Base-by-base conservation (phyloP, 305 asterid genomes). In the Plantago lanceolata region DNA sequence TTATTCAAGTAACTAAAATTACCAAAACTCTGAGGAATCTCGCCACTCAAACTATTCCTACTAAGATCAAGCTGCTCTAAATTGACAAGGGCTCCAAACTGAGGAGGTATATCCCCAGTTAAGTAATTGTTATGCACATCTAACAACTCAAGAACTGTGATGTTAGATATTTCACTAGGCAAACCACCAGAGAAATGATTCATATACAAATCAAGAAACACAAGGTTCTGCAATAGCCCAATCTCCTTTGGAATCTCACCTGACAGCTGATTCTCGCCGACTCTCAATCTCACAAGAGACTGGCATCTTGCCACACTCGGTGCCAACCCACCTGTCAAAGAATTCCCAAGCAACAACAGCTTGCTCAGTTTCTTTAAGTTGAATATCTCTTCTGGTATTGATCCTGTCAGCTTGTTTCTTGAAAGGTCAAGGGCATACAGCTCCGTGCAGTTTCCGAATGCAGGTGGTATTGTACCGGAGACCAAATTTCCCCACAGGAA, bases 21-120 rank as follows among this genome's bases (percentile, higher is more conserved):
- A 57, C 98, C 96, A 59, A 87, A 89, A 80, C 90, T 81, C 69
- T 60, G 53, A 0, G 98, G 96, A 54, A 92, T 78, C 58, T 67
- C 85, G 48, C 96, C 96, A 1, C 75, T 64, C 76, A 87, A 92
- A 59, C 93, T 81, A 64, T 89, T 92, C 65, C 82, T 65, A 73
- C 96, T 92, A 45, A 92, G 87, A 84, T 92, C 98, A 73, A 92
- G 94, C 81, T 79, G 96, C 78, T 86, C 96, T 49, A 92, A 77
- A 26, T 89, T 89, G 31, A 85, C 72, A 15, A 89, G 88, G 48
- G 64, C 79, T 33, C 98, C 96, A 48, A 89, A 64, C 64, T 78
- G 67, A 35, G 78, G 28, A 14, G 96, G 93, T 33, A 92, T 75
- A n/a, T 74, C 80, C 2, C 96, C 95, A 0, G 84, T 77, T 8